Evolutionary conservation across 2,329 filamentous ascomycete genomes (phyloP).

Genomic region (Calonectria pseudoreteaudii): DNA sequence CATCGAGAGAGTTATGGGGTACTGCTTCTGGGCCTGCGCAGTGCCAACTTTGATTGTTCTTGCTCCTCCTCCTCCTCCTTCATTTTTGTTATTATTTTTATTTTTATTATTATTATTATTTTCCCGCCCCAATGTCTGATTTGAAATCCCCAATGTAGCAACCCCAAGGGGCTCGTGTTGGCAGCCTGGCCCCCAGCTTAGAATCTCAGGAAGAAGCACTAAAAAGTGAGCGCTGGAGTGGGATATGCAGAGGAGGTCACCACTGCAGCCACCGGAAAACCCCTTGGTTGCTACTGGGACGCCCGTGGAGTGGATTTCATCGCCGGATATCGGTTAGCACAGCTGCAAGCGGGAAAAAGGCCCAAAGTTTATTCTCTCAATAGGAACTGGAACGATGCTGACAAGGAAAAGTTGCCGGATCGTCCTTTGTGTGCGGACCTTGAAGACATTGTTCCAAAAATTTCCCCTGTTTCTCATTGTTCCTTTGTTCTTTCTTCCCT

Average conservation of each 20-base stretch:
- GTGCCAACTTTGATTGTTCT: conserved; percentile 2
- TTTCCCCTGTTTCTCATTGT: conserved; percentile 9
- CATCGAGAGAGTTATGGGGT: not conserved
- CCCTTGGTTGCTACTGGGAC: not conserved
- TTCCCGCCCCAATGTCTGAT: not conserved
- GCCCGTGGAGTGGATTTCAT: conserved; percentile 14
- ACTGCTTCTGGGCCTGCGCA: not conserved
- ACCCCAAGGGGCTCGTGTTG: not conserved
- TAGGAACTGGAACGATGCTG: conserved; percentile 2
- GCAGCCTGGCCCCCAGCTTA: not conserved
- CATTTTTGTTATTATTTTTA: not conserved
- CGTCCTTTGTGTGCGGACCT: not conserved
- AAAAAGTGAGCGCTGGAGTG: conserved; percentile 1
- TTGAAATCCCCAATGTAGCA: not conserved
- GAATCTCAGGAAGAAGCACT: conserved; percentile 11
- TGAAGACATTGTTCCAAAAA: not conserved
- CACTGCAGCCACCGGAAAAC: conserved; percentile 7
- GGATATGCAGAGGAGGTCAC: conserved; percentile 3
- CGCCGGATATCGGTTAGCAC: conserved; percentile 41
- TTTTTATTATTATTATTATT: not conserved
- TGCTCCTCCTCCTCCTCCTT: not conserved
- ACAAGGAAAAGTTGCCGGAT: not conserved
- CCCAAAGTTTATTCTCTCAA: conserved; percentile 41
- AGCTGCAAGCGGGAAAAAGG: conserved; percentile 30
- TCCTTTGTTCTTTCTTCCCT: not conserved